phyloP scores from a whole-genome alignment of 2,329 filamentous ascomycete genomes.

The Botryotinia convoluta region DNA sequence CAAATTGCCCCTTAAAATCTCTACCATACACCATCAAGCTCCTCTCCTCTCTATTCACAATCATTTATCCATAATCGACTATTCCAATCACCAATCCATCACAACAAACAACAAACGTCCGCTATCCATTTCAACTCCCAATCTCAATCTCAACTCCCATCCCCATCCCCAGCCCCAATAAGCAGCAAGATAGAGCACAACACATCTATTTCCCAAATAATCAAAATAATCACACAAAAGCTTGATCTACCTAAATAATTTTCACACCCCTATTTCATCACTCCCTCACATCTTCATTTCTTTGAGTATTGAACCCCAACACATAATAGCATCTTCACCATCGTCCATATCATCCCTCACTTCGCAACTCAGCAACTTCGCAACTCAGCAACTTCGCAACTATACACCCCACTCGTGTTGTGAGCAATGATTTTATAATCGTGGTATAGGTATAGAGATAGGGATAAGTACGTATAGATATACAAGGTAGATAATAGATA shows the following conservation, averaged over 20 bases:
- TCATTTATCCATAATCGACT: fast-evolving
- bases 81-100: background rate
- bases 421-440: background rate
- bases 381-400: background rate
- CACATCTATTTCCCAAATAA: background rate
- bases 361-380: background rate
- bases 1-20: background rate
- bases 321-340: background rate
- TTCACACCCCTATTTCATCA: no score
- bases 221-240: background rate
- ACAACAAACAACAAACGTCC: background rate
- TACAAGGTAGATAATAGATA: no score
- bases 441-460: background rate
- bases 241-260: no score
- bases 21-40: background rate
- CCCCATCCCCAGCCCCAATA: background rate
- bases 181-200: no score
- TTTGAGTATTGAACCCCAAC: no score
- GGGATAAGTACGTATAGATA: no score
- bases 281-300: no score
- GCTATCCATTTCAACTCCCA: no score
- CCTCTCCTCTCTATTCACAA: background rate
- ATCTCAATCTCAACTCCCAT: no score
- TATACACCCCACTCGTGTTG: background rate
- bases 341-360: background rate